A percentile compares a stretch with the other conserved stretches of the same genome.
Evolutionary conservation across 2,329 filamentous ascomycete species (phyloP).

Genomic region (Furcasterigmium furcatum): DNA sequence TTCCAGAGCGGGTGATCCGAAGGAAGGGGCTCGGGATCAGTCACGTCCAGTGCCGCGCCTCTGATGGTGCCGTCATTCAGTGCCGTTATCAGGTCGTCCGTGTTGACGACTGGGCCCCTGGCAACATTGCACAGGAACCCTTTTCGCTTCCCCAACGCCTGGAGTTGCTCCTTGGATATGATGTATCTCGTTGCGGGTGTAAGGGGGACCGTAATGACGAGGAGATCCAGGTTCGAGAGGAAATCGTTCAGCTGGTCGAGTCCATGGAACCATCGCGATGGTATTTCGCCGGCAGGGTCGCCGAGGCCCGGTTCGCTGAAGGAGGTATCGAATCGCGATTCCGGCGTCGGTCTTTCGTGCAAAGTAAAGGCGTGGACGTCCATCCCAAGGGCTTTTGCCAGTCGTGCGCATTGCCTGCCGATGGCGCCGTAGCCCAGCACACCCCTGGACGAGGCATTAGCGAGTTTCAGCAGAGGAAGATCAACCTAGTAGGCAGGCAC

Average conservation of each 20-base stretch:
- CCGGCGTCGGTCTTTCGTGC: slow-evolving; percentile 53
- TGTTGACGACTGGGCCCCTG: slow-evolving; percentile 42
- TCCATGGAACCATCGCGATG: slow-evolving; percentile 38
- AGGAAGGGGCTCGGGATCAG: slow-evolving; percentile 69
- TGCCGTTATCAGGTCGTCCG: slow-evolving; percentile 52
- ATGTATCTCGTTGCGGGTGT: slow-evolving; percentile 30
- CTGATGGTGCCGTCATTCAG: slow-evolving; percentile 34
- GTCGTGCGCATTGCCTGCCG: slow-evolving; percentile 37
- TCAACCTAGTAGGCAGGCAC: no score
- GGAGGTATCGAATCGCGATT: slow-evolving; percentile 51
- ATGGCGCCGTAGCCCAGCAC: slow-evolving; percentile 43
- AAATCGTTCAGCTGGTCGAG: slow-evolving; percentile 32
- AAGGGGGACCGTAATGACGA: slow-evolving; percentile 38
- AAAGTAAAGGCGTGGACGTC: slow-evolving; percentile 66
- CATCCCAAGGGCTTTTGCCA: slow-evolving; percentile 61
- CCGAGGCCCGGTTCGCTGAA: slow-evolving; percentile 64
- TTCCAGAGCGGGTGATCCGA: slow-evolving; percentile 61
- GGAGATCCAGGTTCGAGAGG: slow-evolving; percentile 38
- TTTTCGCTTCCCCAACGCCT: slow-evolving; percentile 32
- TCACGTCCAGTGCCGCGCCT: slow-evolving; percentile 69
- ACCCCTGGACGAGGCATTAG: no score
- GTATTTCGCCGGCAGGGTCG: slow-evolving; percentile 37
- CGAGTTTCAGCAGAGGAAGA: no score
- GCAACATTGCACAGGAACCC: slow-evolving; percentile 66
- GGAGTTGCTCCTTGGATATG: slow-evolving; percentile 40